Conservation (phyloP, 2,329 filamentous ascomycete species). For the Thermoascus crustaceus region DNA sequence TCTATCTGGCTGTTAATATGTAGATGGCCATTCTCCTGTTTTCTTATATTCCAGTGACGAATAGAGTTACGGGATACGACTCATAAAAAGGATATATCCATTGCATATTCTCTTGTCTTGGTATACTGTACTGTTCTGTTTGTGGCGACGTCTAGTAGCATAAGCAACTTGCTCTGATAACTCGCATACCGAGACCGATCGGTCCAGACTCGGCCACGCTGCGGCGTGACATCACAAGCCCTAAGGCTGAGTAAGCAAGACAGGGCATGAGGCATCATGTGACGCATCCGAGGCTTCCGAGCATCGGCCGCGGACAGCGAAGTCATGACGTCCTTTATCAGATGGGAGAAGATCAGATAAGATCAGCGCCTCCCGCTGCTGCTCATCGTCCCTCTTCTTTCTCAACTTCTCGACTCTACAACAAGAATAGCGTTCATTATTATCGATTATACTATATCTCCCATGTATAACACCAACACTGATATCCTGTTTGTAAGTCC, state of each 20-base stretch:
- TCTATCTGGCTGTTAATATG: slow-evolving; percentile 31
- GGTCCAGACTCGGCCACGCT: not conserved
- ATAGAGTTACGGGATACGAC: slow-evolving; percentile 1
- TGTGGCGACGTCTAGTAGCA: too few species aligned
- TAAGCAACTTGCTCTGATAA: too few species aligned
- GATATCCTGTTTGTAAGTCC: slow-evolving; percentile 51
- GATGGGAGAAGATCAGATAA: slow-evolving; percentile 5
- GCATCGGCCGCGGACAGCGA: not conserved
- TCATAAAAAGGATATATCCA: not conserved
- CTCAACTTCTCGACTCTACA: not conserved
- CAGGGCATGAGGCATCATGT: slow-evolving; percentile 10
- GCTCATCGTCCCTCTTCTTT: slow-evolving; percentile 2
- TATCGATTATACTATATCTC: slow-evolving; percentile 4
- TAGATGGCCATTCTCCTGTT: slow-evolving; percentile 18
- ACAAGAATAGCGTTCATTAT: not conserved
- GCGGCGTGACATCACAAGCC: not conserved
- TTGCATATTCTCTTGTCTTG: not conserved
- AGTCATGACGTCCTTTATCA: slow-evolving; percentile 3
- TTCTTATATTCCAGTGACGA: slow-evolving; percentile 20
- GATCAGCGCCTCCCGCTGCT: not conserved
- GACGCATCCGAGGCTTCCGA: slow-evolving; percentile 1
- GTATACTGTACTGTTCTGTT: too few species aligned
- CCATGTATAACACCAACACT: slow-evolving; percentile 45
- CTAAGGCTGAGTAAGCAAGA: too few species aligned
- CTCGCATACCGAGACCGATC: not conserved